phyloP scores from a whole-genome alignment of 768 basidiomycete genomes.

The Kwoniella europaea region DNA sequence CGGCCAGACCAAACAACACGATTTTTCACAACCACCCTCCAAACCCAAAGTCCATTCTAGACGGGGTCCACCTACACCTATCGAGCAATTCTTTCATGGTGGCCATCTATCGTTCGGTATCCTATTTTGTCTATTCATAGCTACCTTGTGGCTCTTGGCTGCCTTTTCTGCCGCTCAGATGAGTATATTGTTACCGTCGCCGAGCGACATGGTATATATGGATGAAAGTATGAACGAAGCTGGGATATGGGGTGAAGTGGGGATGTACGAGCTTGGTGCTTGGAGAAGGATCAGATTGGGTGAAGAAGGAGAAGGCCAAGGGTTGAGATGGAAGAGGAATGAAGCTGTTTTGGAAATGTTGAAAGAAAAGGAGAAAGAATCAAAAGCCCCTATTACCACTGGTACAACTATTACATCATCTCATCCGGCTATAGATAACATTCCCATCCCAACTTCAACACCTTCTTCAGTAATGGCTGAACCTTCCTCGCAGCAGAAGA shows the following conservation, averaged over 20 bases:
- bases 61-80: neutral
- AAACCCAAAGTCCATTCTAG: neutral
- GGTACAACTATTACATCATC: neutral
- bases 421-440: no score
- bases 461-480: neutral
- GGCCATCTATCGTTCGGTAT: constrained; percentile 14
- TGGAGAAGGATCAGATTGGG: constrained; percentile 18
- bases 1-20: constrained; percentile 21
- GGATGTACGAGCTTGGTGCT: constrained; percentile 12
- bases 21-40: neutral
- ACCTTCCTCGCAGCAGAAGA: neutral
- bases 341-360: constrained; percentile 22
- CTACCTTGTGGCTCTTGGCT: constrained; percentile 17
- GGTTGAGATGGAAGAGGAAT: constrained; percentile 16
- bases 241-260: constrained; percentile 18
- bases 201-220: neutral
- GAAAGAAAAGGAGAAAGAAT: constrained; percentile 4
- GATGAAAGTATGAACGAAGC: constrained; percentile 3
- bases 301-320: neutral
- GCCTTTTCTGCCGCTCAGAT: constrained; percentile 16
- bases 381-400: neutral
- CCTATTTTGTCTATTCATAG: constrained; percentile 22
- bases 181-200: constrained; percentile 1
- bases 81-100: constrained; percentile 1
- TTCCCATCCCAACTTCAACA: neutral